phyloP scores from a whole-genome alignment of 192 early-diverging fungal genomes.

The Umbelopsis vinacea region DNA sequence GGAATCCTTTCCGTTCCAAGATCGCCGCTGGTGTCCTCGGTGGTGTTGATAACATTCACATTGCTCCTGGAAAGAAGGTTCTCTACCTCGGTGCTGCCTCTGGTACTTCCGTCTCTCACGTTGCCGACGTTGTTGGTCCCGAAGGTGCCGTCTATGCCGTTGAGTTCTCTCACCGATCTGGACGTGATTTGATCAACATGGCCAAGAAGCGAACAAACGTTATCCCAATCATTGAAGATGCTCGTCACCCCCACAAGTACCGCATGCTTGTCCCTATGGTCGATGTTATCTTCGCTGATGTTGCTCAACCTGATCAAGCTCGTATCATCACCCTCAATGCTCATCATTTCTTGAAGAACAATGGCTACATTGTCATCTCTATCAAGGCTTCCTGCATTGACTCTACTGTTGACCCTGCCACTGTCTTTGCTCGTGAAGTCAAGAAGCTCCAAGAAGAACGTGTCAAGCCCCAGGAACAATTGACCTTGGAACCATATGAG shows the following conservation, averaged over 20 bases:
- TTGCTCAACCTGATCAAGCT: slow-evolving; percentile 99
- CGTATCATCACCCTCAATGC: slow-evolving; percentile 98
- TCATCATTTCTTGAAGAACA: slow-evolving; percentile 97
- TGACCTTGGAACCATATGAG: slow-evolving; percentile 98
- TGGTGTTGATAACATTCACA: slow-evolving; percentile 94
- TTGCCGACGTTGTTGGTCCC: slow-evolving; percentile 96
- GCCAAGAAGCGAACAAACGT: slow-evolving; percentile 99
- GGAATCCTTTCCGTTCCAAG: slow-evolving; percentile 99
- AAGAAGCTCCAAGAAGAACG: slow-evolving; percentile 90
- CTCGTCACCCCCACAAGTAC: slow-evolving; percentile 99
- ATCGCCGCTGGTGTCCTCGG: slow-evolving; percentile 96
- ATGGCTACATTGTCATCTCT: slow-evolving; percentile 97
- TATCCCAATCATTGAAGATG: slow-evolving; percentile 99
- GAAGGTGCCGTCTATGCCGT: slow-evolving; percentile 98
- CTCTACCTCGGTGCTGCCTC: slow-evolving; percentile 96
- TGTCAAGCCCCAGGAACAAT: slow-evolving; percentile 93
- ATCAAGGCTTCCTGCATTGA: slow-evolving; percentile 99
- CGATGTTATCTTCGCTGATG: slow-evolving; percentile 98
- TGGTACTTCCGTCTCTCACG: slow-evolving; percentile 95
- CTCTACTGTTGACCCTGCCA: slow-evolving; percentile 95
- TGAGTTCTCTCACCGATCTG: slow-evolving; percentile 98
- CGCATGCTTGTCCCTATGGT: slow-evolving; percentile 99
- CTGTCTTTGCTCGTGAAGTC: slow-evolving; percentile 96
- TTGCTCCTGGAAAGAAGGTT: slow-evolving; percentile 95
- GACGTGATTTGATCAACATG: slow-evolving; percentile 99